Base-by-base conservation (phyloP, 805 yeast genomes). In the Cyberlindnera bimundalis region DNA sequence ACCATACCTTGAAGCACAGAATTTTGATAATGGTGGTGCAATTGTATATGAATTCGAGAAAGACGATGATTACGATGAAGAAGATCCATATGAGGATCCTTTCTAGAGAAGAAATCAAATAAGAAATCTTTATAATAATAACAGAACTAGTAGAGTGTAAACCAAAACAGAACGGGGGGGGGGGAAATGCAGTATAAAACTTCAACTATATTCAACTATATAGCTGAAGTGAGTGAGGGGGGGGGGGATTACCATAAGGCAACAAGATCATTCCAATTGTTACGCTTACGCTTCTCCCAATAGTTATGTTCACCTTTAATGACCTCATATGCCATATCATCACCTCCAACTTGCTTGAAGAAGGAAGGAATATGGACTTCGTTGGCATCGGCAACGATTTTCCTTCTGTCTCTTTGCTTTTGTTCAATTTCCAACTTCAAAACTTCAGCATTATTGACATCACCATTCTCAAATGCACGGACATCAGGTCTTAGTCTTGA, bases 61-160 rank as follows among this genome's bases (percentile, higher is more conserved):
- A 58, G 98, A 91, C 61, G 99, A 91, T 60, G 99, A 91, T 61
- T 91, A 90, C 58, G 99, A 91, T 57, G 99, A 91, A 60, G 98
- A 93, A 53, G 99, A 91, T 62, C 97, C 98, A 0, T 91, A 81
- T 56, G 99, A 91, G 59, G 98, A 91, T 58, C 98, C 98, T 6
- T 89, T 88, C 56, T 89, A 62, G 26, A 23, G 15, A 17, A 16
- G 14, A 4, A 5, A 19, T n/a, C n/a, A n/a, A n/a, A n/a, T n/a
- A n/a, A n/a, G n/a, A n/a, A n/a, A n/a, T n/a, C n/a, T n/a, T n/a
- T n/a, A n/a, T n/a, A n/a, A n/a, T n/a, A n/a, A n/a, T n/a, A n/a
- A n/a, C n/a, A n/a, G n/a, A n/a, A n/a, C n/a, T n/a, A n/a, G n/a
- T n/a, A n/a, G n/a, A n/a, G n/a, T n/a, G n/a, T n/a, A n/a, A n/a